Evolutionary conservation across 2,329 filamentous ascomycete species (phyloP).

Genomic region (Cladophialophora yegresii): DNA sequence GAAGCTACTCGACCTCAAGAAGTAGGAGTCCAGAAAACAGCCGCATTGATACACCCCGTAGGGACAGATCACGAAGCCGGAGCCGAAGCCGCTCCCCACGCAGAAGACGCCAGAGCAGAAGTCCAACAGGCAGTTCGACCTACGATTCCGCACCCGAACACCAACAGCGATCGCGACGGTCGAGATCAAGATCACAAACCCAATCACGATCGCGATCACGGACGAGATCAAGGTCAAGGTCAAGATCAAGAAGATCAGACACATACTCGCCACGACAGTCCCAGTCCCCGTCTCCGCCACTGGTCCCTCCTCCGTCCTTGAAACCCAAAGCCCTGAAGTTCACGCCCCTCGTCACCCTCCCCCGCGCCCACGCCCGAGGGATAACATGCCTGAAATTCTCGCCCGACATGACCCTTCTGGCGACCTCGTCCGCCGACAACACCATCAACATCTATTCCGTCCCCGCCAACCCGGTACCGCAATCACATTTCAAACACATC

Average conservation of each 20-base stretch:
- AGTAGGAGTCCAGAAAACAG: slow-evolving; percentile 19
- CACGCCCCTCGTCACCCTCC: slow-evolving; percentile 33
- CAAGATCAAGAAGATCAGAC: slow-evolving; percentile 56
- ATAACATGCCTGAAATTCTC: slow-evolving; percentile 88
- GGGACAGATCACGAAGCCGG: slow-evolving; percentile 3
- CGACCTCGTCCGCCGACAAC: slow-evolving; percentile 83
- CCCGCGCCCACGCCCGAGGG: slow-evolving; percentile 57
- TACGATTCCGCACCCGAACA: slow-evolving; percentile 31
- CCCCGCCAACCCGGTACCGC: slow-evolving; percentile 46
- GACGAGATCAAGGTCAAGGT: slow-evolving; percentile 33
- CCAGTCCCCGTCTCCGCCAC: slow-evolving; percentile 7
- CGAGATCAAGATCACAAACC: slow-evolving; percentile 49
- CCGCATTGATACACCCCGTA: slow-evolving; percentile 5
- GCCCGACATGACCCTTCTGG: slow-evolving; percentile 85
- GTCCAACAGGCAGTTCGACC: slow-evolving; percentile 21
- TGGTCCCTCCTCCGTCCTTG: slow-evolving; percentile 18
- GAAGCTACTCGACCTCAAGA: slow-evolving; percentile 27
- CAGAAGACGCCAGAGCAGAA: slow-evolving; percentile 21
- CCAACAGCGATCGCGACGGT: slow-evolving; percentile 24
- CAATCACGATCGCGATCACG: slow-evolving; percentile 47
- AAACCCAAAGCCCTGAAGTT: slow-evolving; percentile 29
- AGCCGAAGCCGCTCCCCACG: slow-evolving; percentile 15
- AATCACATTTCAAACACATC: slow-evolving; percentile 68
- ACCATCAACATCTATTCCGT: slow-evolving; percentile 78
- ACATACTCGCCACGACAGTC: slow-evolving; percentile 35